Evolutionary conservation across 352 stramenopile species (phyloP).

Genomic region (Globisporangium barbulae): DNA sequence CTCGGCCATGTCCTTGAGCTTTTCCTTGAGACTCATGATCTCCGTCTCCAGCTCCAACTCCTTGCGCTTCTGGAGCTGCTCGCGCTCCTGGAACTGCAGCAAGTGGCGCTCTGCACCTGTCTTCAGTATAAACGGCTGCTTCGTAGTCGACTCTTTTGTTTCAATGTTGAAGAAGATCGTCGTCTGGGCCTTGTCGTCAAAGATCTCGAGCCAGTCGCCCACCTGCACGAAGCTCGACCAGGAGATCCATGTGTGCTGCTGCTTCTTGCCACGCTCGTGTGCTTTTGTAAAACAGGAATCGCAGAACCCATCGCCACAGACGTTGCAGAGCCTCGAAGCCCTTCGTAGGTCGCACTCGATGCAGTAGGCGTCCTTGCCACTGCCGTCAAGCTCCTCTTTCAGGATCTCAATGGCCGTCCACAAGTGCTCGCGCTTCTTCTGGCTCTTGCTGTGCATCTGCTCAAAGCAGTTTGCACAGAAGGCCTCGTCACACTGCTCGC

Average conservation of each 20-base stretch:
- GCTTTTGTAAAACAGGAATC: conserved; percentile 44
- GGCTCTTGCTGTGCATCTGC: conserved; percentile 26
- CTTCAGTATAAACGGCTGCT: conserved; percentile 48
- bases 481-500: conserved; percentile 56
- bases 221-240: conserved; percentile 47
- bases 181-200: conserved; percentile 37
- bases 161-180: conserved; percentile 75
- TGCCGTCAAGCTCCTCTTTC: conserved; percentile 41
- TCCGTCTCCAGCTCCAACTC: conserved; percentile 61
- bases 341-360: conserved; percentile 58
- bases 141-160: conserved; percentile 68
- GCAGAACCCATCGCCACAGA: conserved; percentile 79
- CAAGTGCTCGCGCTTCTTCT: conserved; percentile 32
- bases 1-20: conserved; percentile 43
- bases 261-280: conserved; percentile 60
- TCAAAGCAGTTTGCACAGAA: conserved; percentile 61
- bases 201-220: conserved; percentile 76
- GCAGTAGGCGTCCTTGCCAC: conserved; percentile 59
- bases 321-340: conserved; percentile 56
- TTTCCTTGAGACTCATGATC: conserved; percentile 61
- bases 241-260: conserved; percentile 56
- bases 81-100: conserved; percentile 44
- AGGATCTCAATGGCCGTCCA: conserved; percentile 47
- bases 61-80: conserved; percentile 48
- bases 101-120: conserved; percentile 54